A percentile compares a stretch with the other conserved stretches of the same genome.
These are phyloP conservation scores for Talaromyces liani DNA, from an alignment of 495 filamentous ascomycete species.

Conservation along the genomic window DNA sequence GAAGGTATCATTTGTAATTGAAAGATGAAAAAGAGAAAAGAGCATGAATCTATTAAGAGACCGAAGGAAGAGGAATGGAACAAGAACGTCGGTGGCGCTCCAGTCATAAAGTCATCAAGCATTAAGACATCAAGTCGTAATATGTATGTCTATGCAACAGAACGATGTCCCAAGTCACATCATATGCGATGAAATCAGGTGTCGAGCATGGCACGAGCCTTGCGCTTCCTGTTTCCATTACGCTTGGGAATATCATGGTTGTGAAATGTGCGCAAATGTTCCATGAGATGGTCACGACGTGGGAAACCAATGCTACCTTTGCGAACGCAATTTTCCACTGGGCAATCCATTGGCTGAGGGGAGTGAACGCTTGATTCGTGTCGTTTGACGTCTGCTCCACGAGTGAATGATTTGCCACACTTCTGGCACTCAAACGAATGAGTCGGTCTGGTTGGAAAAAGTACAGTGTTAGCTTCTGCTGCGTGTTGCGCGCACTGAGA, in stretches of 20 bases:
- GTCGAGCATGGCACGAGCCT: not conserved
- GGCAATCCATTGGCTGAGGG: conserved; percentile 65
- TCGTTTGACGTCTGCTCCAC: conserved; percentile 47
- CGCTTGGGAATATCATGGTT: conserved; percentile 44
- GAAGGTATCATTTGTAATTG: not conserved
- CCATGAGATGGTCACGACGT: conserved; percentile 78
- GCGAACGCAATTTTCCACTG: conserved; percentile 71
- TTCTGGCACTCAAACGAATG: conserved; percentile 36
- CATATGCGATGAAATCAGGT: not conserved
- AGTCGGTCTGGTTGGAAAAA: conserved; percentile 15
- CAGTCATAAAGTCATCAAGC: not conserved
- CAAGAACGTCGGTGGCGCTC: not conserved
- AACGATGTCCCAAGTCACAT: not conserved
- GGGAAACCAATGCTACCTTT: conserved; percentile 73
- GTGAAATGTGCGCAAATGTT: conserved; percentile 80
- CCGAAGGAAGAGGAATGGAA: not conserved
- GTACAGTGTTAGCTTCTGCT: not conserved
- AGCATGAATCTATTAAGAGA: not conserved
- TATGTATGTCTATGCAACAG: not conserved
- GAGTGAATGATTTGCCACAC: conserved; percentile 43
- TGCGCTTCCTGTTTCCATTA: conserved; percentile 20
- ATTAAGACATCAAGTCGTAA: conserved; percentile 4
- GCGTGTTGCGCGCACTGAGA: not conserved
- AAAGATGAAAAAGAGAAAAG: not conserved
- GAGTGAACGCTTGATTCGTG: conserved; percentile 47